Base-by-base conservation (phyloP, 192 early-diverging fungal species). In the Allomyces javanicus region DNA sequence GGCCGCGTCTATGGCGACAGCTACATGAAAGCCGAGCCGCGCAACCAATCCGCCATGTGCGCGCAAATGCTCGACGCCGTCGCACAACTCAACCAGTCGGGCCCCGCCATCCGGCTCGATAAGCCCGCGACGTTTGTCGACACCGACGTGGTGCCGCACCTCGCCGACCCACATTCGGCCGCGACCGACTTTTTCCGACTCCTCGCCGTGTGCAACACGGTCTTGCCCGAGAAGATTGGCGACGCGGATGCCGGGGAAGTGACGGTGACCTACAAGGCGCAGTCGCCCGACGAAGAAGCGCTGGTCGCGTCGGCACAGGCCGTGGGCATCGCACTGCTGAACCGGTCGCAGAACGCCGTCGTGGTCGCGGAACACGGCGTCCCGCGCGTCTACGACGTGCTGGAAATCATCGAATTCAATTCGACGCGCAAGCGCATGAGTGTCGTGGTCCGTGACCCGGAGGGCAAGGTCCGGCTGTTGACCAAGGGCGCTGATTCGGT, bases 401-500 rank as follows among this genome's bases (percentile, higher is more conserved):
- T 91, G 55, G 82, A 87, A 45, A 81, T 88, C 27, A 78, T 92
- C 10, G 89, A 96, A 73, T 98, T 98, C 69, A 98, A 89, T 73
- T 91, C 88, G 24, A 87, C 85, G n/a, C 84, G 95, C 65, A 98
- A 98, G 74, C 79, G 95, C 61, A 98, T 98, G 95, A 90, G 87
- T 24, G 89, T 96, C 9, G 87, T 98, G 67, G 76, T 95, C 65
- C 76, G 85, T 55, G 80, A 81, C 27, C 83, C 86, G 3, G 86
- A 90, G 25, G 85, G 84, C 58, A 73, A 75, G 25, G 81, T 95
- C 62, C 78, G 91, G 61, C 73, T 98, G 7, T 78, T 90, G 44
- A 91, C 85, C 77, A 98, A 98, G 72, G 95, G 93, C 25, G 92
- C 92, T 1, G 92, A 95, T 72, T 91, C 90, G 9, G 85, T 91